A percentile compares a stretch with the other conserved stretches of the same genome.
Evolutionary conservation across 2,329 filamentous ascomycete species (phyloP).

Genomic region (Lanzia echinophila): DNA sequence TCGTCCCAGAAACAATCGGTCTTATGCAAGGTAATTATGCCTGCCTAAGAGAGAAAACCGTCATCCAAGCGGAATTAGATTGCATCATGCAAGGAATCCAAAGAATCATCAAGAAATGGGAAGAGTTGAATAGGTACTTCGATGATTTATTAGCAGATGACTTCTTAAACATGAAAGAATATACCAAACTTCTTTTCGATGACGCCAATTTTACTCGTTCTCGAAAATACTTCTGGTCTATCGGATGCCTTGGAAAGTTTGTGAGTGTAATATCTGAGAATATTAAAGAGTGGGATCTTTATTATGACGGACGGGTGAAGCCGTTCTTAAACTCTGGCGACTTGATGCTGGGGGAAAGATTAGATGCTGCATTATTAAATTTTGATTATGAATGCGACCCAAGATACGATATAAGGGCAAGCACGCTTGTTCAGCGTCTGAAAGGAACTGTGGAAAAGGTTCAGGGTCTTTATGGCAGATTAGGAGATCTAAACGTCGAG

Average conservation of each 20-base stretch:
- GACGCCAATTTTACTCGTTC: conserved; percentile 4
- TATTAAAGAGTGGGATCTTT: conserved; percentile 3
- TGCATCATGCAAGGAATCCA: background rate
- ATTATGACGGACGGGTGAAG: background rate
- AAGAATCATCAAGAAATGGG: background rate
- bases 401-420: too few species aligned
- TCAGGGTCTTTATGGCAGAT: background rate
- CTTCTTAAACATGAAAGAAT: background rate
- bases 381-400: too few species aligned
- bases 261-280: background rate
- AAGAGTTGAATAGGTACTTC: background rate
- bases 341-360: background rate
- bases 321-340: background rate
- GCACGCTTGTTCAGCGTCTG: background rate
- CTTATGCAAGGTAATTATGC: background rate
- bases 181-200: conserved; percentile 1
- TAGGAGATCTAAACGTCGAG: background rate
- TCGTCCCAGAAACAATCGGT: background rate
- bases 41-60: background rate
- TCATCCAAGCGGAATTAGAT: background rate
- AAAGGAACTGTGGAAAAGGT: background rate
- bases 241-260: conserved; percentile 2
- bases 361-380: background rate
- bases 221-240: conserved; percentile 1
- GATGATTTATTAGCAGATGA: background rate